These are phyloP conservation scores for Pleurotus salmoneostramineus DNA, from an alignment of 768 basidiomycete genomes.

Conservation along the genomic window DNA sequence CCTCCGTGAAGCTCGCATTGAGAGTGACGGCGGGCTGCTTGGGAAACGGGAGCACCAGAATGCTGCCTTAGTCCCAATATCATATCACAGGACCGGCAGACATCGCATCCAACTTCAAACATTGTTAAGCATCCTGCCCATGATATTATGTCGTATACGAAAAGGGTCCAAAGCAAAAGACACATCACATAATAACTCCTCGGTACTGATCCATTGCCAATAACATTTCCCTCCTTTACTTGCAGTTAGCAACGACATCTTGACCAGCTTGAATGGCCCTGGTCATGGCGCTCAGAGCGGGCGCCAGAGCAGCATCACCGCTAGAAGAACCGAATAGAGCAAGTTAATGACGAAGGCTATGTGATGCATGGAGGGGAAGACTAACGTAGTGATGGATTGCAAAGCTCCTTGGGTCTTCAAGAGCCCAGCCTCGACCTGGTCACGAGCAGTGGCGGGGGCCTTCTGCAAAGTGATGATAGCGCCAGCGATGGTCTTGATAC, in stretches of 20 bases:
- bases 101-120: too few relatives aligned
- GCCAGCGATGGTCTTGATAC: slow-evolving; percentile 9
- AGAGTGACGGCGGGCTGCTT: too few relatives aligned
- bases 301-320: slow-evolving; percentile 10
- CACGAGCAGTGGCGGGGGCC: slow-evolving; percentile 11
- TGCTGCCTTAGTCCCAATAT: too few relatives aligned
- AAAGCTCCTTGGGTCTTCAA: slow-evolving; percentile 5
- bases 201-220: too few relatives aligned
- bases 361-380: background rate
- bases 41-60: too few relatives aligned
- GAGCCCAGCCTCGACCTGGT: slow-evolving; percentile 7
- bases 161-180: too few relatives aligned
- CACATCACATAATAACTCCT: too few relatives aligned
- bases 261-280: slow-evolving; percentile 2
- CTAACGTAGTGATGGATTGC: slow-evolving; percentile 6
- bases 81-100: too few relatives aligned
- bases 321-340: background rate
- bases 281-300: slow-evolving; percentile 3
- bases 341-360: background rate
- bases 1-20: too few relatives aligned
- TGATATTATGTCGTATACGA: too few relatives aligned
- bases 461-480: slow-evolving; percentile 8
- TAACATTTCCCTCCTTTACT: background rate
- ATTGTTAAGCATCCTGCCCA: too few relatives aligned
- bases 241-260: slow-evolving; percentile 7